A percentile compares a stretch with the other conserved stretches of the same genome.
Evolutionary conservation across 768 basidiomycete species (phyloP).

Genomic region (Pleurotus salmoneostramineus): DNA sequence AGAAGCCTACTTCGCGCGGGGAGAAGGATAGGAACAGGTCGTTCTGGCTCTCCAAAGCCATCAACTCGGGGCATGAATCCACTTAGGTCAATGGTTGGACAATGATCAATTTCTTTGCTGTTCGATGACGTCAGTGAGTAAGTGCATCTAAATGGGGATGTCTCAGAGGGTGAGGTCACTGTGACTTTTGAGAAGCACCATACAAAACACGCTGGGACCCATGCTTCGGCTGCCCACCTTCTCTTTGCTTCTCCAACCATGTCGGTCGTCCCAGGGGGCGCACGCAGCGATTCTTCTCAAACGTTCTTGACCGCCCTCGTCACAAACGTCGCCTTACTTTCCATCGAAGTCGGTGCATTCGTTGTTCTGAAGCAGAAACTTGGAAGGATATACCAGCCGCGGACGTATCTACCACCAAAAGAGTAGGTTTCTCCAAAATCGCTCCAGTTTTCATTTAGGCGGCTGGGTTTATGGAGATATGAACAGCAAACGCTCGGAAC

Average conservation of each 20-base stretch:
- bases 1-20: slow-evolving; percentile 14
- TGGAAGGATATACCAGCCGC: slow-evolving; percentile 57
- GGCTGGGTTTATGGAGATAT: neutral
- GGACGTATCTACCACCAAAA: slow-evolving; percentile 58
- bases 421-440: slow-evolving; percentile 28
- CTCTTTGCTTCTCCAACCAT: slow-evolving; percentile 8
- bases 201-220: too few species aligned
- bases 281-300: slow-evolving; percentile 30
- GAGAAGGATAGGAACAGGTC: slow-evolving; percentile 36
- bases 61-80: slow-evolving; percentile 24
- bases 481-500: slow-evolving; percentile 37
- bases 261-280: slow-evolving; percentile 18
- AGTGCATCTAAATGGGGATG: too few species aligned
- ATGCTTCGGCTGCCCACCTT: neutral
- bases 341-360: slow-evolving; percentile 50
- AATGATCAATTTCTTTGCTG: too few species aligned
- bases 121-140: too few species aligned
- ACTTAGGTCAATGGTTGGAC: neutral
- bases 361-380: slow-evolving; percentile 51
- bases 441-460: neutral
- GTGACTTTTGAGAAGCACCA: too few species aligned
- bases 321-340: slow-evolving; percentile 46
- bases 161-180: too few species aligned
- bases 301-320: slow-evolving; percentile 61
- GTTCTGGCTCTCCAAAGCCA: slow-evolving; percentile 58